These are phyloP conservation scores for Hyphodiscus hymeniophilus DNA, from an alignment of 495 filamentous ascomycete species.

Conservation along the genomic window DNA sequence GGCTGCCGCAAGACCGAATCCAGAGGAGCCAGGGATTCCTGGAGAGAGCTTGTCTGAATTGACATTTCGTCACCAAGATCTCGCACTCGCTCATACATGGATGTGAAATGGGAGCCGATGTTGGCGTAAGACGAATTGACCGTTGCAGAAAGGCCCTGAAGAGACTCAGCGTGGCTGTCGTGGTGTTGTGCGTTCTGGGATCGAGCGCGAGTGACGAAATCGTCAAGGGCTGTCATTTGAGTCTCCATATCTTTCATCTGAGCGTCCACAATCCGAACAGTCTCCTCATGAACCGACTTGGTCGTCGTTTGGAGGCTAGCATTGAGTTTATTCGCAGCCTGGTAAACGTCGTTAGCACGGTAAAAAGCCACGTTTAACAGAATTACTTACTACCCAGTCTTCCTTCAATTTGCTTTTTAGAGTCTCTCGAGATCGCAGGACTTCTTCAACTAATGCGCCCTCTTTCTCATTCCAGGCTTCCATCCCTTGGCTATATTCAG, in stretches of 20 bases:
- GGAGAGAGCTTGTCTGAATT: slow-evolving; percentile 40
- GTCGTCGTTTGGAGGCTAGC: slow-evolving; percentile 71
- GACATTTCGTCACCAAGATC: slow-evolving; percentile 56
- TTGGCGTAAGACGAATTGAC: slow-evolving; percentile 63
- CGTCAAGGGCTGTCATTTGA: slow-evolving; percentile 83
- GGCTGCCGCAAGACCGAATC: slow-evolving; percentile 53
- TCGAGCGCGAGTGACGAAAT: slow-evolving; percentile 78
- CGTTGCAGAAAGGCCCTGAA: slow-evolving; percentile 50
- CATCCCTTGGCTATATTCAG: slow-evolving; percentile 61
- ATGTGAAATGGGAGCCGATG: slow-evolving; percentile 56
- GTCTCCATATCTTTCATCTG: slow-evolving; percentile 79
- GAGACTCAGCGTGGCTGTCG: slow-evolving; percentile 49
- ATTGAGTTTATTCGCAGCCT: slow-evolving; percentile 74
- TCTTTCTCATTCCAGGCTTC: slow-evolving; percentile 67
- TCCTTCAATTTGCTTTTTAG: slow-evolving; percentile 76
- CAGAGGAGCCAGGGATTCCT: slow-evolving; percentile 49
- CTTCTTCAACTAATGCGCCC: slow-evolving; percentile 56
- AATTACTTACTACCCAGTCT: slow-evolving; percentile 51
- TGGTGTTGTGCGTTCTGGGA: slow-evolving; percentile 74
- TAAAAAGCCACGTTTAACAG: neutral
- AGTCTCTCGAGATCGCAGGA: slow-evolving; percentile 61
- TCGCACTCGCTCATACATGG: slow-evolving; percentile 51
- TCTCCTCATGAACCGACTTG: slow-evolving; percentile 84
- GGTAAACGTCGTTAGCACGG: slow-evolving; percentile 21
- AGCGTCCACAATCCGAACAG: slow-evolving; percentile 78